Base-by-base conservation (phyloP, 352 stramenopile genomes). In the Phytophthora palmivora region DNA sequence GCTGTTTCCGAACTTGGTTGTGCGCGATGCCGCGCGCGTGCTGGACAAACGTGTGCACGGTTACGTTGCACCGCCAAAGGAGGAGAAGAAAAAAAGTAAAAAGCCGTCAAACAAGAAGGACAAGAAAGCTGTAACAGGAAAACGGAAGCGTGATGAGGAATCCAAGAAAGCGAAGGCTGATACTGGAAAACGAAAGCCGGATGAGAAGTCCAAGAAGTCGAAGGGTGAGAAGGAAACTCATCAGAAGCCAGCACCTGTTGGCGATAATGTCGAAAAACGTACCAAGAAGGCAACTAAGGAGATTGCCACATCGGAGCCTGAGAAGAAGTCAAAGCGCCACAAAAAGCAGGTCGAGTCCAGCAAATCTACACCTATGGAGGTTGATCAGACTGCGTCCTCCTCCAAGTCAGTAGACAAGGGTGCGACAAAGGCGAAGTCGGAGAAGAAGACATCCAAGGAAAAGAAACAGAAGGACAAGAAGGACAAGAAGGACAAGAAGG, bases 31-130 rank as follows among this genome's bases (percentile, higher is more conserved):
- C 12, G 63, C 81, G 50, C 87, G 87, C 7, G 72, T 95, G 26
- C 55, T 91, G n/a, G 75, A 89, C 41, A 95, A 95, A 63, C 87
- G 87, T 45, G 87, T 87, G 19, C 84, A 95, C 58, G 85, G 87
- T 2, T 94, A 93, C 48, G 78, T 92, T 24, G 87, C 84, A 0
- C 83, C 85, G 18, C 68, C 78, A 0, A 92, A 94, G 52, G 80
- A 87, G 43, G 80, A 89, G 30, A 88, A 76, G 24, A 33, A 56
- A 2, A 68, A 74, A 37, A 57, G 74, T 39, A 44, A 33, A 19
- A 34, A 68, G 44, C 21, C 41, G 19, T 47, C 44, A 9, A 51
- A 49, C 41, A 72, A 68, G 11, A 68, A 68, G 33, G 71, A 65
- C 33, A 70, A 56, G 19, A 74, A 69, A 36, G 18, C n/a, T 51